Base-by-base conservation (phyloP, 768 basidiomycete species). In the Phylloporus sp. region DNA sequence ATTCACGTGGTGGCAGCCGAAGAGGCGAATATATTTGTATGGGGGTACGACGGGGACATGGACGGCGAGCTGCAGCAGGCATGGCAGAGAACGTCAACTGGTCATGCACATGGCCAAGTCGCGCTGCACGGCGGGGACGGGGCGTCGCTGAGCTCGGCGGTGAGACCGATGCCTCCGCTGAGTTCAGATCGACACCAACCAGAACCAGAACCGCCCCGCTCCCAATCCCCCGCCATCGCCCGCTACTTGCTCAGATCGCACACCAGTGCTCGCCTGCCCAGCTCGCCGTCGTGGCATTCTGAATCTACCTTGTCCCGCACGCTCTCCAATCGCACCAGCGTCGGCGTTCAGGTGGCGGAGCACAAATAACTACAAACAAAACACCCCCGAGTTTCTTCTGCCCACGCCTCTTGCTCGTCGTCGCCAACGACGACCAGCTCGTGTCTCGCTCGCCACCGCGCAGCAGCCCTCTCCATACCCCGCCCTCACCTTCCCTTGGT, bases 1-100 rank as follows among this genome's bases (percentile, higher is more conserved):
- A 57, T 68, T 69, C 67, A 69, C 67, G 67, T 69, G 67, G 56
- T 69, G 67, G 58, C 63, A 69, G 60, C 69, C 68, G 69, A 68
- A 63, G 55, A 56, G 54, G 49, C 41, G 57, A 51, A 12, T 12
- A 11, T 40, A 49, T 48, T 63, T 54, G 59, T 41, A 49, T 29
- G 44, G 45, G 56, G 53, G 46, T 45, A 53, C 65, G 41, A 53
- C 59, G 52, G 65, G 63, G 45, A 27, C 32, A 44, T 12, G 11
- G 18, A 20, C 7, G 27, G 40, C 46, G 49, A 56, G 54, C 36
- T 22, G 39, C 27, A 40, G 49, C 47, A 53, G 60, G 55, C 66
- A 70, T 68, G 49, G 57, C 44, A 54, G 47, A 44, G 53, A 38
- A 58, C 61, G 67, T 69, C 62, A 69, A 56, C 45, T 40, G 35